Evolutionary conservation across 192 early-diverging fungal species (phyloP).

Genomic region (Coemansia reversa): DNA sequence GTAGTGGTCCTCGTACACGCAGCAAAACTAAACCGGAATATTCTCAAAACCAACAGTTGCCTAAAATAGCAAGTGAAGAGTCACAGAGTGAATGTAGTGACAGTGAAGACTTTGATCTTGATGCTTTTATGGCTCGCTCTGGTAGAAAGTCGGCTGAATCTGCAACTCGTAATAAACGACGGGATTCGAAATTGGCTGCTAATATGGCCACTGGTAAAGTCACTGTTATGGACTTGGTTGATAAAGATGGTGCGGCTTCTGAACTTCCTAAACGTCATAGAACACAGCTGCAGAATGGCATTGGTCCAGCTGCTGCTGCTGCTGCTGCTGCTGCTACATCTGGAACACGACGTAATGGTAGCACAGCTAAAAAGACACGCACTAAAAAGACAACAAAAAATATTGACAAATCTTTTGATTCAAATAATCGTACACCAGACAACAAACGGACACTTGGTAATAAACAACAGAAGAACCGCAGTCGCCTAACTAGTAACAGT

Average conservation of each 20-base stretch:
- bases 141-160: neutral
- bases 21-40: too few species aligned
- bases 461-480: too few species aligned
- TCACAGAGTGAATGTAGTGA: neutral
- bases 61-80: neutral
- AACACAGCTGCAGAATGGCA: neutral
- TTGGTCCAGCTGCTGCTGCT: neutral
- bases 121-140: slow-evolving; percentile 6
- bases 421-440: too few species aligned
- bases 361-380: neutral
- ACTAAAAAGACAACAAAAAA: too few species aligned
- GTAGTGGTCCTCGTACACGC: too few species aligned
- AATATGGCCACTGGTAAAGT: too few species aligned
- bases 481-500: too few species aligned
- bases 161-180: too few species aligned
- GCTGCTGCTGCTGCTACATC: too few species aligned
- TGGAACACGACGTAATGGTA: neutral
- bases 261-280: slow-evolving; percentile 2
- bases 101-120: slow-evolving; percentile 21
- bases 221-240: neutral
- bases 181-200: slow-evolving; percentile 1
- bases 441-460: too few species aligned
- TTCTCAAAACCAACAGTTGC: too few species aligned
- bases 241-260: neutral
- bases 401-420: too few species aligned